Conservation (phyloP, 768 basidiomycete genomes). For the Melanogaster broomeanus region DNA sequence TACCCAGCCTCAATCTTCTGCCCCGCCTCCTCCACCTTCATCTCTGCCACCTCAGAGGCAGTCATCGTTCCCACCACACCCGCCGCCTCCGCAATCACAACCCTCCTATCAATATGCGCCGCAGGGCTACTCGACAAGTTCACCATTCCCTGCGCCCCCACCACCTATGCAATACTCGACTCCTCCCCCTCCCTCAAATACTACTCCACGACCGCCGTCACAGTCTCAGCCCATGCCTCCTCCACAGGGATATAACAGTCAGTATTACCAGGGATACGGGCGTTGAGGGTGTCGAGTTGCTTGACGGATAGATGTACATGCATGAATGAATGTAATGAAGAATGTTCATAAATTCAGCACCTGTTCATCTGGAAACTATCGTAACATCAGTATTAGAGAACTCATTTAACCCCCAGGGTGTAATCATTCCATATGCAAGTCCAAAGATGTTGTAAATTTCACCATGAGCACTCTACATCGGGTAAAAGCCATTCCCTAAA, state of each 20-base stretch:
- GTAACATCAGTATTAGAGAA: neutral
- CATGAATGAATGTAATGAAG: neutral
- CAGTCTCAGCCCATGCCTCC: slow-evolving; percentile 28
- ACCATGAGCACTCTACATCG: neutral
- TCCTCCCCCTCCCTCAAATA: slow-evolving; percentile 15
- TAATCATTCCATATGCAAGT: neutral
- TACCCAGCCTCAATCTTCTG: slow-evolving; percentile 4
- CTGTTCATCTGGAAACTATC: neutral
- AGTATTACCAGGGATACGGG: slow-evolving; percentile 34
- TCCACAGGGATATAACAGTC: slow-evolving; percentile 29
- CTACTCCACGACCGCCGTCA: slow-evolving; percentile 15
- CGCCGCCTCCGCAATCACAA: slow-evolving; percentile 18
- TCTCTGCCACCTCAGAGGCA: slow-evolving; percentile 26
- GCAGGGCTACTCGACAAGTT: slow-evolving; percentile 11
- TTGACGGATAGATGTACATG: neutral
- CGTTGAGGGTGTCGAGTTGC: slow-evolving; percentile 13
- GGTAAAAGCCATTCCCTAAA: neutral
- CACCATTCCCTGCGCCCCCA: slow-evolving; percentile 30
- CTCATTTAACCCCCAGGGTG: neutral
- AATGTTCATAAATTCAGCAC: neutral
- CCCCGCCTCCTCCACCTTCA: slow-evolving; percentile 22
- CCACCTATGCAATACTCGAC: slow-evolving; percentile 27
- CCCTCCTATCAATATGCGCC: slow-evolving; percentile 20
- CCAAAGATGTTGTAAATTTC: neutral
- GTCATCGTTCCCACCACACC: slow-evolving; percentile 18